These are phyloP conservation scores for Macadamia integrifolia DNA, from an alignment of 164 flowering plant genomes.

Conservation along the genomic window DNA sequence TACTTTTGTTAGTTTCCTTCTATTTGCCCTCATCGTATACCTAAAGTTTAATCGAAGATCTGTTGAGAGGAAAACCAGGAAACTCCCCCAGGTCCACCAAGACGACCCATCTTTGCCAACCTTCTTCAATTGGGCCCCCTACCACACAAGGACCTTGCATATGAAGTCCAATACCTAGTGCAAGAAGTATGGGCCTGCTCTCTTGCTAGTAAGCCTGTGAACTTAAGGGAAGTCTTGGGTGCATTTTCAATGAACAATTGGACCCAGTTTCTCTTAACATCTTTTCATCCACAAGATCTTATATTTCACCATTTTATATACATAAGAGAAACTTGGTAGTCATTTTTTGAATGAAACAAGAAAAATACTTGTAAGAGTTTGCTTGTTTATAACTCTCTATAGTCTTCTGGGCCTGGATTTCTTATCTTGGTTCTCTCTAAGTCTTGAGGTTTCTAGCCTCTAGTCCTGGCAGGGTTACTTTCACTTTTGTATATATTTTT, in stretches of 20 bases:
- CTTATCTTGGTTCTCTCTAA: too few relatives aligned
- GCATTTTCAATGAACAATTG: conserved; percentile 90
- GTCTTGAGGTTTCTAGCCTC: too few relatives aligned
- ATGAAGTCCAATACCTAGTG: conserved; percentile 26
- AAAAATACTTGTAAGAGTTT: too few relatives aligned
- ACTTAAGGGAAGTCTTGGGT: conserved; percentile 82
- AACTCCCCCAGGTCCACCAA: conserved; percentile 89
- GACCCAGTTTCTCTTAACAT: too few relatives aligned
- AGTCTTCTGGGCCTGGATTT: too few relatives aligned
- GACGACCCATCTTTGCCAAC: conserved; percentile 89
- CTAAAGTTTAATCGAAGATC: neutral
- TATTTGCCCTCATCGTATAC: conserved; percentile 9
- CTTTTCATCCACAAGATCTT: too few relatives aligned
- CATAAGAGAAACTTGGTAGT: too few relatives aligned
- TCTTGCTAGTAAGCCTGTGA: conserved; percentile 77
- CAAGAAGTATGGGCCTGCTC: conserved; percentile 66
- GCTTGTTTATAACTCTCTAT: too few relatives aligned
- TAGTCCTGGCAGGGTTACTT: too few relatives aligned
- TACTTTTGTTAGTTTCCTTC: conserved; percentile 6
- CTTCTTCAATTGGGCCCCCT: conserved; percentile 76
- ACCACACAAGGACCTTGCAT: conserved; percentile 75
- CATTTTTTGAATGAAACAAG: too few relatives aligned
- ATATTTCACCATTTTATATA: too few relatives aligned
- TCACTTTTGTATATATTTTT: too few relatives aligned
- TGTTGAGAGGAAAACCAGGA: neutral